These are phyloP conservation scores for Parachlorella kessleri DNA, from an alignment of 139 green algal genomes.

Conservation along the genomic window DNA sequence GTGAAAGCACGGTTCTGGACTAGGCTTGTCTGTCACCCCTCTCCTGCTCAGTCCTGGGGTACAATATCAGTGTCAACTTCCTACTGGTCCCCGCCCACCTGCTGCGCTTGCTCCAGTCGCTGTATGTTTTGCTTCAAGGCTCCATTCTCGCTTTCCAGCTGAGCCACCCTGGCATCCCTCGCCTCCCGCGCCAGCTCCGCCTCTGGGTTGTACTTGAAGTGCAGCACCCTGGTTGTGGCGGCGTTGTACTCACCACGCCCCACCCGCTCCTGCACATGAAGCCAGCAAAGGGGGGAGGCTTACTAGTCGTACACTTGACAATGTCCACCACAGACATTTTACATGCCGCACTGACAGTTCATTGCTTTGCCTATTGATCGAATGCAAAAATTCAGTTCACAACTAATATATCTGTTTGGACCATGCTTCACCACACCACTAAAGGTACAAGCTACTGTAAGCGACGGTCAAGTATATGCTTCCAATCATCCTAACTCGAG, in stretches of 20 bases:
- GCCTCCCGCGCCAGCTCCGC: constrained; percentile 31
- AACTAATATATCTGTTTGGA: too few relatives aligned
- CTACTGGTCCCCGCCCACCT: constrained; percentile 4
- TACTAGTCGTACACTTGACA: too few relatives aligned
- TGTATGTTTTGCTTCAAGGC: constrained; percentile 15
- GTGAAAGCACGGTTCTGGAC: too few relatives aligned
- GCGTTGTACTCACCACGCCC: constrained; percentile 69
- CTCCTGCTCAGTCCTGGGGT: not conserved
- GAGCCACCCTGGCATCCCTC: constrained; percentile 15
- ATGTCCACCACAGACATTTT: too few relatives aligned
- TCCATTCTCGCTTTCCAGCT: constrained; percentile 40
- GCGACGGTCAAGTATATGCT: too few relatives aligned
- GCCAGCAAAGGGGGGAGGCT: not conserved
- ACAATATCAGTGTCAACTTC: not conserved
- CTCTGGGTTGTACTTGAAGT: constrained; percentile 80
- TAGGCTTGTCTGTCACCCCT: not conserved
- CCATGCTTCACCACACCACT: too few relatives aligned
- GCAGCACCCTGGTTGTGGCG: constrained; percentile 67
- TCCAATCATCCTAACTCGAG: too few relatives aligned
- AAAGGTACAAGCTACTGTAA: too few relatives aligned
- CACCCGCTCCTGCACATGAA: constrained; percentile 53
- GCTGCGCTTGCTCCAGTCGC: constrained; percentile 14
- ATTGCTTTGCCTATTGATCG: too few relatives aligned
- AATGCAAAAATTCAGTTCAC: too few relatives aligned
- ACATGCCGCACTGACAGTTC: too few relatives aligned